Base-by-base conservation (phyloP, 805 yeast genomes). In the Cyberlindnera suaveolens region DNA sequence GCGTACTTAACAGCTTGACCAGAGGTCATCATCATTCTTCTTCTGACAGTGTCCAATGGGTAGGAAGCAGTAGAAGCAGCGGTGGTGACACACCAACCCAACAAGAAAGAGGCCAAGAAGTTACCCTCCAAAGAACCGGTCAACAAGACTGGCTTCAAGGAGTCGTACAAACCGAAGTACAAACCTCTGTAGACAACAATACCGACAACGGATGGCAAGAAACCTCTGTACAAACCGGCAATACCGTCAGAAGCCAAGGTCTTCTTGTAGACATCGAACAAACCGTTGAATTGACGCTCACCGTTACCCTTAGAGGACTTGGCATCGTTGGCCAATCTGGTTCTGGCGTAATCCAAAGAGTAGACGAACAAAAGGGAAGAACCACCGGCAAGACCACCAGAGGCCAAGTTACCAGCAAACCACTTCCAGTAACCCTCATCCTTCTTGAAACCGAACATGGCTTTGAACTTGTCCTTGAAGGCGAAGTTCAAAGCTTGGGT, bases 21-120 rank as follows among this genome's bases (percentile, higher is more conserved):
- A 61, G 97, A 90, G 63, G 97, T 89, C 97, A 89, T 89, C 97
- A 89, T 89, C 97, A 89, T 89, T 85, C 97, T 88, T 86, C 97
- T 88, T 85, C 97, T 90, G 68, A 89, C 89, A 67, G 97, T 89
- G 77, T 89, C 97, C 74, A 90, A 85, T 81, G 97, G 97, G 85
- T 89, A 89, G 69, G 96, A 88, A 70, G 96, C 96, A 58, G 96
- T 88, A 62, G 96, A 90, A 66, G 97, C 96, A 83, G 89, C 96
- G 58, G 96, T 89, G 73, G 97, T 89, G 66, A 89, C 96, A 72
- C 80, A 78, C 97, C 97, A 89, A 75, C 97, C 97, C 70, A 89
- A 80, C 65, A 82, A 71, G 95, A 89, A 89, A 64, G 96, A 84
- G 64, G 96, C 96, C 58, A 84, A 71, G 93, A 89, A 89, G 68